phyloP scores from a whole-genome alignment of 768 basidiomycete species.

The Boletellus ananiceps region DNA sequence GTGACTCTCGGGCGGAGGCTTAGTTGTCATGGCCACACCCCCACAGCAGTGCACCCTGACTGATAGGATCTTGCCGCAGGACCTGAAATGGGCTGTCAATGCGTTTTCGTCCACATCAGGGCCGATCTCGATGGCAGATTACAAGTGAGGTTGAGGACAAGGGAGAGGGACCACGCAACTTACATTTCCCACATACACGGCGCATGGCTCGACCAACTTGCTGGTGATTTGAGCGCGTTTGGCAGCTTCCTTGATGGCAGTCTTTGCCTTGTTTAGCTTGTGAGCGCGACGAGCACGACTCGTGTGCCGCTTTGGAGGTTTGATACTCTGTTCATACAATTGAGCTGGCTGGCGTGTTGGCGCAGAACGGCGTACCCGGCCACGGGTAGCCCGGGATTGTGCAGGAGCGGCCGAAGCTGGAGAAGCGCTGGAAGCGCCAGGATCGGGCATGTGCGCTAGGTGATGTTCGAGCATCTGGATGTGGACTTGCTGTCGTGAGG shows the following conservation, averaged over 20 bases:
- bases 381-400: not conserved
- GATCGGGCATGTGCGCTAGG: conserved; percentile 9
- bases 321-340: not conserved
- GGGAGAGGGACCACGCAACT: conserved; percentile 19
- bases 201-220: conserved; percentile 19
- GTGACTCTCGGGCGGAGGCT: conserved; percentile 20
- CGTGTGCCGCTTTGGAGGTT: conserved; percentile 7
- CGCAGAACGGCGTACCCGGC: conserved; percentile 7
- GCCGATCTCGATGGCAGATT: conserved; percentile 27
- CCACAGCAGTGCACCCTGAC: conserved; percentile 30
- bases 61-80: conserved; percentile 22
- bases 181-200: conserved; percentile 63
- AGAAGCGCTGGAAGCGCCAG: not conserved
- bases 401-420: not conserved
- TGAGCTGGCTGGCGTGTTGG: not conserved
- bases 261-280: conserved; percentile 15
- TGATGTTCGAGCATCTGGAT: not conserved
- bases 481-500: not conserved
- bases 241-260: conserved; percentile 14
- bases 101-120: conserved; percentile 25
- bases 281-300: conserved; percentile 8
- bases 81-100: conserved; percentile 20
- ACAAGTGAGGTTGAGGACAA: not conserved
- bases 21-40: conserved; percentile 27
- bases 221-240: conserved; percentile 13